Percentiles rank a stretch among this genome's conserved stretches.
Evolutionary conservation across 306 rosid genomes (phyloP).

Genomic region (Trichosanthes truncata): DNA sequence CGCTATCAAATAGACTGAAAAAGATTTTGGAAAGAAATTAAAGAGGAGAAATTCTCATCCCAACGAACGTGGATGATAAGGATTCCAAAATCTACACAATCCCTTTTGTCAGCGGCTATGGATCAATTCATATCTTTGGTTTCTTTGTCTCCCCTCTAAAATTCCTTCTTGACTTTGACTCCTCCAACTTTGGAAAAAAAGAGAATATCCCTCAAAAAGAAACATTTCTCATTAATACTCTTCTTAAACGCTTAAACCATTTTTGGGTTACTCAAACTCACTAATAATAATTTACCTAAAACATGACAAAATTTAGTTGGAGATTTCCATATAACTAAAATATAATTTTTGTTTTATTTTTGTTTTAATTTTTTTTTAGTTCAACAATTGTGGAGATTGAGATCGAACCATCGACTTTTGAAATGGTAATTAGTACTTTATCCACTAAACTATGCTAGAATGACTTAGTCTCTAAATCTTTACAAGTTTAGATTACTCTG

Average conservation of each 20-base stretch:
- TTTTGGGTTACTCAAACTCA: no score
- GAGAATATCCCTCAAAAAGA: neutral
- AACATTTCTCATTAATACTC: neutral
- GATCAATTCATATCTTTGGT: neutral
- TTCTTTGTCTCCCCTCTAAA: neutral
- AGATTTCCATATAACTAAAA: no score
- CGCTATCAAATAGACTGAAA: neutral
- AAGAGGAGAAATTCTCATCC: neutral
- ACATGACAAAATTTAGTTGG: neutral
- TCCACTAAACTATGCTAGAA: no score
- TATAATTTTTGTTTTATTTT: no score
- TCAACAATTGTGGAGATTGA: no score
- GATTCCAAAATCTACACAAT: conserved; percentile 7
- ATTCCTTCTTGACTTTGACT: neutral
- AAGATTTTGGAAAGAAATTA: neutral
- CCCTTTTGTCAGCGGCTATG: neutral
- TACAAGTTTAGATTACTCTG: no score
- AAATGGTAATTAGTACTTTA: no score
- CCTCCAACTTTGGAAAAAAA: neutral
- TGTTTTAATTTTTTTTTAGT: no score
- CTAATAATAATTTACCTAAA: neutral
- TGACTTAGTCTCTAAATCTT: no score
- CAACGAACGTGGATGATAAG: conserved; percentile 16
- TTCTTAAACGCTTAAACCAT: neutral
- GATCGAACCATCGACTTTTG: no score